Evolutionary conservation across 768 basidiomycete genomes (phyloP).

Genomic region (Clitopilus hobsonii): DNA sequence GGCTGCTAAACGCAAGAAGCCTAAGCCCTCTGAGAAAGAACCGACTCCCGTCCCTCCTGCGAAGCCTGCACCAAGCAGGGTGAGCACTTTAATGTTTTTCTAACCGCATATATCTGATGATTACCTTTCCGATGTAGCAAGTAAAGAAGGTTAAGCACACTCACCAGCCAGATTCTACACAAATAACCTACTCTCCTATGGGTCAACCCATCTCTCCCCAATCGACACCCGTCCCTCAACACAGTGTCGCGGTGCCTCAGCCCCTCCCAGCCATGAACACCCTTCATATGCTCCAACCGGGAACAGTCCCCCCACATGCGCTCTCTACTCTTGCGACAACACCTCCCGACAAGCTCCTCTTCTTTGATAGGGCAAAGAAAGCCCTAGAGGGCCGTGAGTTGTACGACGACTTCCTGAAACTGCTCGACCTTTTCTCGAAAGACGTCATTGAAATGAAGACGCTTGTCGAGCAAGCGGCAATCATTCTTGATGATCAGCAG

Average conservation of each 20-base stretch:
- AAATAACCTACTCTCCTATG: conserved; percentile 49
- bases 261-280: conserved; percentile 12
- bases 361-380: conserved; percentile 92
- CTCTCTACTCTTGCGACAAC: conserved; percentile 27
- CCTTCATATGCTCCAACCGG: conserved; percentile 17
- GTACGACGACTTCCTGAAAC: conserved; percentile 93
- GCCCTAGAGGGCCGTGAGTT: conserved; percentile 68
- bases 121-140: conserved; percentile 24
- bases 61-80: conserved; percentile 44
- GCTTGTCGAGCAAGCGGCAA: conserved; percentile 74
- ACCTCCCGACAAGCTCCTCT: conserved; percentile 74
- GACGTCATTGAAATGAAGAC: conserved; percentile 86
- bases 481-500: conserved; percentile 80
- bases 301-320: conserved; percentile 14
- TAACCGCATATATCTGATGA: not conserved
- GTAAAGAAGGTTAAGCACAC: conserved; percentile 60
- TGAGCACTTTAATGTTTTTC: conserved; percentile 19
- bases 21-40: conserved; percentile 61
- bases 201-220: conserved; percentile 39
- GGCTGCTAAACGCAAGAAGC: conserved; percentile 52
- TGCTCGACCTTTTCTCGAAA: conserved; percentile 85
- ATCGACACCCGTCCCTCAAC: conserved; percentile 24
- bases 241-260: conserved; percentile 15
- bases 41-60: conserved; percentile 51
- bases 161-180: conserved; percentile 56